Evolutionary conservation across 208 protist species (phyloP).

Genomic region (Balamuthia mandrillaris): DNA sequence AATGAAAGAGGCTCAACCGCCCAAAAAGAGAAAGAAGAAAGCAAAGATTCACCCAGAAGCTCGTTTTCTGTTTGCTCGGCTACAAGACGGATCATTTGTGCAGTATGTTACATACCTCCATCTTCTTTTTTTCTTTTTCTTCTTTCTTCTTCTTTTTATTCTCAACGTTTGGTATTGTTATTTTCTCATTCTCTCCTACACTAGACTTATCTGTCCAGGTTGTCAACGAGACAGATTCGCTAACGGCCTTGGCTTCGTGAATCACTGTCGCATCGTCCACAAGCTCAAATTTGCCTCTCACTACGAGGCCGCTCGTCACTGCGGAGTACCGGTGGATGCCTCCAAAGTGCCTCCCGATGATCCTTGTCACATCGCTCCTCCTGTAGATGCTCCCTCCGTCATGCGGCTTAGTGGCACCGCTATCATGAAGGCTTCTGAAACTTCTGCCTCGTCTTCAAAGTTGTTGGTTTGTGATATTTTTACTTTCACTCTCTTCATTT

Average conservation of each 20-base stretch:
- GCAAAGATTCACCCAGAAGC: neutral
- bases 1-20: neutral
- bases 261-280: constrained; percentile 31
- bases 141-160: neutral
- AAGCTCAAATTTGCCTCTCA: constrained; percentile 36
- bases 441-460: neutral
- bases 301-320: neutral
- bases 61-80: neutral
- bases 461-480: neutral
- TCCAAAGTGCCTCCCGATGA: neutral
- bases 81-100: neutral
- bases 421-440: neutral
- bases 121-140: neutral
- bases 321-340: neutral
- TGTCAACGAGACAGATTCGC: constrained; percentile 23
- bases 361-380: neutral
- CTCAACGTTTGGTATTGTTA: neutral
- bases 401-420: neutral
- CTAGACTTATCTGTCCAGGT: neutral
- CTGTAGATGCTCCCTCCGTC: neutral
- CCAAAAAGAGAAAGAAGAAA: neutral
- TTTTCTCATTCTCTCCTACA: neutral
- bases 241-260: constrained; percentile 21
- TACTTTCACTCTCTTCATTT: neutral
- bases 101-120: neutral